Percentiles rank a stretch among this genome's conserved stretches.
phyloP scores from a whole-genome alignment of 495 filamentous ascomycete genomes.

The Podospora appendiculata region DNA sequence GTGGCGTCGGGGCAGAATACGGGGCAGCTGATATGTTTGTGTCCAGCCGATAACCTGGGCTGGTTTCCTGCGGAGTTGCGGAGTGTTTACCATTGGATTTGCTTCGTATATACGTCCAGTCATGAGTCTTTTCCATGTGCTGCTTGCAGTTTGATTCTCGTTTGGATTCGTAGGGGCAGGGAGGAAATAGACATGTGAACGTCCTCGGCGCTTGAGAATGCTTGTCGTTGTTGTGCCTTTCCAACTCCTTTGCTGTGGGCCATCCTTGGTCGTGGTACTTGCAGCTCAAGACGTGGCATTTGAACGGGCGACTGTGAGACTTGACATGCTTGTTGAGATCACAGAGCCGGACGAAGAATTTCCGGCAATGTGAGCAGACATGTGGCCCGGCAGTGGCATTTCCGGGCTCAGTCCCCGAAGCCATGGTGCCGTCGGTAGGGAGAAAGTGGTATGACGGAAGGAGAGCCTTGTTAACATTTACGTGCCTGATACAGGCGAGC shows the following conservation, averaged over 20 bases:
- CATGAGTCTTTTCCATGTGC: slow-evolving; percentile 97
- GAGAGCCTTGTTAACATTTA: background rate
- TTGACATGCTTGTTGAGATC: slow-evolving; percentile 95
- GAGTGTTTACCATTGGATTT: slow-evolving; percentile 62
- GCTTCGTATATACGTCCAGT: slow-evolving; percentile 77
- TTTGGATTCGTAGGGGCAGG: slow-evolving; percentile 89
- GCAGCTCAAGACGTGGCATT: slow-evolving; percentile 68
- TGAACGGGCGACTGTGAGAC: slow-evolving; percentile 90
- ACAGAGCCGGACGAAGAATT: slow-evolving; percentile 80
- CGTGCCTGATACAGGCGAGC: background rate
- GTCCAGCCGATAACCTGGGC: background rate
- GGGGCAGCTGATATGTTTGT: background rate
- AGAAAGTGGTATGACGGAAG: background rate
- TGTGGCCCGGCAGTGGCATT: slow-evolving; percentile 3
- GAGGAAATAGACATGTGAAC: slow-evolving; percentile 66
- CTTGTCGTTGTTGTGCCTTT: slow-evolving; percentile 91
- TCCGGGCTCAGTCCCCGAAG: slow-evolving; percentile 6
- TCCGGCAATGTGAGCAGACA: slow-evolving; percentile 52
- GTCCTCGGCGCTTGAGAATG: slow-evolving; percentile 65
- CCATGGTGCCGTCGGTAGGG: slow-evolving; percentile 10
- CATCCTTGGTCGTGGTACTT: slow-evolving; percentile 80
- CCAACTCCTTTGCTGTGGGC: slow-evolving; percentile 94
- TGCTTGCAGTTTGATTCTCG: slow-evolving; percentile 97
- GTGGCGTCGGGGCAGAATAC: slow-evolving; percentile 3
- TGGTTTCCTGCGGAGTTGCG: background rate